phyloP scores from a whole-genome alignment of 2,329 filamentous ascomycete species.

The Penicillium sp. region DNA sequence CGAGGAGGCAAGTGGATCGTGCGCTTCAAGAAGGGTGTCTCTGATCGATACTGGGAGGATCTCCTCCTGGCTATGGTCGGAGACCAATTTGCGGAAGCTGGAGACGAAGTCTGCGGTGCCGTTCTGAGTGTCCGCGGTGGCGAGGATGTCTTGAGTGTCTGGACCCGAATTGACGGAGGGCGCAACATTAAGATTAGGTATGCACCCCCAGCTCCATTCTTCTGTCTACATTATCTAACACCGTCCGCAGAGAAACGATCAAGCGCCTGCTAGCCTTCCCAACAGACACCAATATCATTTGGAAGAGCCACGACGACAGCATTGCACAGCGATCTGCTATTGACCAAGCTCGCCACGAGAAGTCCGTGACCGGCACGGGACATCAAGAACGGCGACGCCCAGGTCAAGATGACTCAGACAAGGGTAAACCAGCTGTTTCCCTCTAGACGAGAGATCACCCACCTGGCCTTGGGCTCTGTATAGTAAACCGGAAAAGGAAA shows the following conservation, averaged over 20 bases:
- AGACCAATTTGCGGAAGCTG: constrained; percentile 89
- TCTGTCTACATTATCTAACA: constrained; percentile 18
- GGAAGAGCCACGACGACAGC: constrained; percentile 94
- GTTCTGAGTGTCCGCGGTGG: constrained; percentile 93
- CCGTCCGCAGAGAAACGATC: constrained; percentile 74
- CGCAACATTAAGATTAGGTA: constrained; percentile 96
- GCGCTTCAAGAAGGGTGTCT: constrained; percentile 93
- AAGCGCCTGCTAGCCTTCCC: constrained; percentile 87
- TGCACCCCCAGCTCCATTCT: constrained; percentile 32
- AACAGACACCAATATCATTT: constrained; percentile 84
- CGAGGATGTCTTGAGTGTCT: constrained; percentile 96
- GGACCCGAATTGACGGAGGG: constrained; percentile 91
- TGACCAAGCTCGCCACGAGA: constrained; percentile 88
- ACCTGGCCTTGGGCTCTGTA: constrained; percentile 38
- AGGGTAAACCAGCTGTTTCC: constrained; percentile 38
- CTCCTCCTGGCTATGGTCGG: constrained; percentile 86
- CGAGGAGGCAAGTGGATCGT: constrained; percentile 97
- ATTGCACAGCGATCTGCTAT: constrained; percentile 89
- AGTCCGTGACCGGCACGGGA: constrained; percentile 51
- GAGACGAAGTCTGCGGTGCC: constrained; percentile 91
- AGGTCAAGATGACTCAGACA: constrained; percentile 48
- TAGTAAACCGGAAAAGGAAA: constrained; percentile 38
- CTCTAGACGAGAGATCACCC: constrained; percentile 28
- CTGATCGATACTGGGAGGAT: constrained; percentile 96
- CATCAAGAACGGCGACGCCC: constrained; percentile 47